Conservation (phyloP, 192 early-diverging fungal species). For the Gigaspora rosea region DNA sequence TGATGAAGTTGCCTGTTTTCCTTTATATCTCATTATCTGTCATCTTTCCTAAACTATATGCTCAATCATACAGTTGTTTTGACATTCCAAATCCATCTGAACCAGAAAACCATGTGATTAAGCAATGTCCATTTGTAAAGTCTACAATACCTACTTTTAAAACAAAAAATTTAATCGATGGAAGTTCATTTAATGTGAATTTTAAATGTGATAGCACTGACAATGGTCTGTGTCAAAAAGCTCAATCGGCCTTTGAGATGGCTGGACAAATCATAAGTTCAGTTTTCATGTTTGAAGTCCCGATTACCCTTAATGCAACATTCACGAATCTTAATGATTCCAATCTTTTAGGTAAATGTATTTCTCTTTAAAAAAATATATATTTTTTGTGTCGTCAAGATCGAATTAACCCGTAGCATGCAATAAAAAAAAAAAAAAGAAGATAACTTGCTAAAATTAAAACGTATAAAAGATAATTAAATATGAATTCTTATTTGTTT, state of each 20-base stretch:
- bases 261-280: conserved; percentile 37
- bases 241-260: conserved; percentile 29
- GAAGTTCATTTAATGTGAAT: background rate
- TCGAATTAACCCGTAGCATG: conserved; percentile 26
- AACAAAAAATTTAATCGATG: background rate
- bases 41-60: no score
- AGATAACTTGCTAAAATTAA: background rate
- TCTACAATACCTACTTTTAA: no score
- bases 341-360: background rate
- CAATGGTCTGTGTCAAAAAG: conserved; percentile 32
- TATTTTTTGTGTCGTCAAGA: conserved; percentile 18
- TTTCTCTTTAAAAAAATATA: background rate
- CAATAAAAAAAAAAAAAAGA: background rate
- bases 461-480: conserved; percentile 4
- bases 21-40: no score
- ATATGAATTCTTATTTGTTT: background rate
- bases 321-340: conserved; percentile 34
- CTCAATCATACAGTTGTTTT: no score
- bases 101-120: no score
- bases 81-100: no score
- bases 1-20: no score
- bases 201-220: background rate
- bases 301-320: conserved; percentile 39
- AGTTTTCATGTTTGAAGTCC: conserved; percentile 30
- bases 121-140: no score